Base-by-base conservation (phyloP, 352 stramenopile species). In the Phytopythium montanum region DNA sequence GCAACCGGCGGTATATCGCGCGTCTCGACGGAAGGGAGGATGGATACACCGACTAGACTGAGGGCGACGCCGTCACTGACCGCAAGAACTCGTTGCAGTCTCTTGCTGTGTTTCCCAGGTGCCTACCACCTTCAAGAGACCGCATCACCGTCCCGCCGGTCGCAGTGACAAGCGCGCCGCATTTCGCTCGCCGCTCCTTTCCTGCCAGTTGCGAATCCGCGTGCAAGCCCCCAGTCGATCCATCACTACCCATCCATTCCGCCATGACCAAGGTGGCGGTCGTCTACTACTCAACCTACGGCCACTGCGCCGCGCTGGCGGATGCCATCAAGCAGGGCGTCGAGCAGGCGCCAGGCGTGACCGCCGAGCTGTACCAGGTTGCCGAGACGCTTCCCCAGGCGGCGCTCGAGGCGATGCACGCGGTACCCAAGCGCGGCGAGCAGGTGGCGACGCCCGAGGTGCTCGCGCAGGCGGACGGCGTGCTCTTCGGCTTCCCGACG, bases 401-500 rank as follows among this genome's bases (percentile, higher is more conserved):
- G 10, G 68, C 93, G 23, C 74, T 95, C 4, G 55, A 42, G 0
- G 90, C 90, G 70, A 91, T 95, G 80, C 66, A 78, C 55, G 87
- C 85, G n/a, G 64, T 73, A 25, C 71, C 81, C 54, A 91, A 92
- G 71, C 73, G 79, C 49, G 74, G 76, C 60, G 52, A 70, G 60
- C 78, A 81, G 44, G 56, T 92, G n/a, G 74, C 75, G 19, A 78
- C 73, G 10, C 46, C 74, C 4, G 70, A 81, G 26, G 66, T 79
- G 19, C 63, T 95, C 34, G 61, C 68, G 48, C 66, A 87, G 28
- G 75, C 74, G 13, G 87, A 97, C 62, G 91, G 88, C 49, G 66
- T 97, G 56, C 63, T 97, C 10, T 92, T 97, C 45, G 89, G 90
- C 57, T 64, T 97, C 59, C 81, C 83, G 23, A 95, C 88, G 54